These are phyloP conservation scores for Potentilla sterilis DNA, from an alignment of 306 rosid species.

Conservation along the genomic window DNA sequence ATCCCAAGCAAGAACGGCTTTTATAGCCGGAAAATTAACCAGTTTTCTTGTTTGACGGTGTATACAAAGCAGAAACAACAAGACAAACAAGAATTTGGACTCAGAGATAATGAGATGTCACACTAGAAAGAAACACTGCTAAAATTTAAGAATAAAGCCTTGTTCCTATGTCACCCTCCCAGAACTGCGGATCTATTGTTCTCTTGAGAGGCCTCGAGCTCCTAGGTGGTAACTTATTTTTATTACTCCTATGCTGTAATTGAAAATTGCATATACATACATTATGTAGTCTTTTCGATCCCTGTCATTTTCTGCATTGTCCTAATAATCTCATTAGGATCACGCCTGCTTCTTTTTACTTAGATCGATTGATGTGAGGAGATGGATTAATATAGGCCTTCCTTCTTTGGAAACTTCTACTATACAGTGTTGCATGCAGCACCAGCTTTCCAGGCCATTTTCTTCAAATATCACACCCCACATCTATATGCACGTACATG, in stretches of 20 bases:
- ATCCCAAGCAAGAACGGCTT: constrained; percentile 11
- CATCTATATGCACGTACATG: too few species aligned
- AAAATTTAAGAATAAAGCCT: background rate
- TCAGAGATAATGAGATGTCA: constrained; percentile 7
- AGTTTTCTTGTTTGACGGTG: constrained; percentile 5
- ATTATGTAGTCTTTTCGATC: background rate
- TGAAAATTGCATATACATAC: background rate
- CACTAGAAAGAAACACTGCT: background rate
- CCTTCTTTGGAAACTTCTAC: too few species aligned
- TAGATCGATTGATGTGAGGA: too few species aligned
- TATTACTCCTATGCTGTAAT: constrained; percentile 2
- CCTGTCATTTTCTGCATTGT: constrained; percentile 23
- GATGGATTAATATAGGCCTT: too few species aligned
- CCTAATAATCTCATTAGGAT: background rate
- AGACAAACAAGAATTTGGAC: background rate
- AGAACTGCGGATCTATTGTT: constrained; percentile 7
- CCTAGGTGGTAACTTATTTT: background rate
- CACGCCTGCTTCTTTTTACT: background rate
- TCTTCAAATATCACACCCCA: too few species aligned
- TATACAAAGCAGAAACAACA: background rate
- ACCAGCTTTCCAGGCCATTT: too few species aligned
- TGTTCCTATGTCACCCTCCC: background rate
- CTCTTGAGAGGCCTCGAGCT: background rate
- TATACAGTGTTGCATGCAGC: too few species aligned
- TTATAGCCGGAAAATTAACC: background rate